Evolutionary conservation across 345 rosid genomes (phyloP), one percentile per base, ranked within the genome.

Genomic region (Moringa oleifera): DNA sequence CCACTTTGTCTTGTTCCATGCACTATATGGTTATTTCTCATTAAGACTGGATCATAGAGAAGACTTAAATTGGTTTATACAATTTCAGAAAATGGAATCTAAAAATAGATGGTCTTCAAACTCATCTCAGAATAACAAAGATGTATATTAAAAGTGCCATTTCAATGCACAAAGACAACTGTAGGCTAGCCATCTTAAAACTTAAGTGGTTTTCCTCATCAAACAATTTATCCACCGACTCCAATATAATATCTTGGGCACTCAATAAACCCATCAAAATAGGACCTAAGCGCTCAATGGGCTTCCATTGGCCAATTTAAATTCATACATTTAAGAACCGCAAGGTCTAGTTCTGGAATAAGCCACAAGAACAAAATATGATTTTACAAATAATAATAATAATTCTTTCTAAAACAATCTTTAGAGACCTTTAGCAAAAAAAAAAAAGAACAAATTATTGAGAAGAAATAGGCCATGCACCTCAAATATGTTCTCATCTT

Each of bases 401-500:
- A 41, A 41, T 41, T 41, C 17, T 41, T 41, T 15, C 47, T 5
- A 41, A 41, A 7, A 1, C 47, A 58, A 59, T 53, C 45, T 33
- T 41, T 18, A 10, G 25, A 36, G 9, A 24, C 8, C 20, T 51
- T 54, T 25, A 25, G 17, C 31, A 16, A 33, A 20, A 9, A 20
- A 7, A n/a, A n/a, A n/a, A n/a, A n/a, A n/a, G n/a, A n/a, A n/a
- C n/a, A 2, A 49, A 21, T 28, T 20, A 60, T 20, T 24, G 3
- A 63, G 54, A 41, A 53, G 18, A 54, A 36, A 61, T 46, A 68
- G 22, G 52, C 61, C 33, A 66, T 21, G 45, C 53, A 82, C 86
- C 86, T 82, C 72, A 82, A 63, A 63, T 76, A 74, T 10, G 83
- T 79, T 79, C 83, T 76, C 86, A 82, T 82, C 72, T 79, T 82